phyloP scores from a whole-genome alignment of 2,329 filamentous ascomycete genomes.

The Kalmusia sp. region DNA sequence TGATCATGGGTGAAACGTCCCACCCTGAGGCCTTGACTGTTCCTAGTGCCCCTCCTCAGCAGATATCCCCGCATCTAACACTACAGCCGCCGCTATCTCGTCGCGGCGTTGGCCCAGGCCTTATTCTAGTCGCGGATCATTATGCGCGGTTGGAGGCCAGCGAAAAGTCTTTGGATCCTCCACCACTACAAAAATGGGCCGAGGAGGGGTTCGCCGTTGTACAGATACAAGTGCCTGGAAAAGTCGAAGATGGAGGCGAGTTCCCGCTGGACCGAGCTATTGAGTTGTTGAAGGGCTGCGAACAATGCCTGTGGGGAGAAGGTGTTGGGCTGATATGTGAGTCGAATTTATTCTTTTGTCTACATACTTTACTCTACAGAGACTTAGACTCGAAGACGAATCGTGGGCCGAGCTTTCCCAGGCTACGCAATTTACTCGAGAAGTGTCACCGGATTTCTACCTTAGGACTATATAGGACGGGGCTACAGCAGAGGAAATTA shows the following conservation, averaged over 20 bases:
- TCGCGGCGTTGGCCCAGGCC: constrained; percentile 55
- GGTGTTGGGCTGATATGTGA: constrained; percentile 43
- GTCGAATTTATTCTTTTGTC: constrained; percentile 8
- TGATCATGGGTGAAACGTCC: not conserved
- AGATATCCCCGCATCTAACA: constrained; percentile 37
- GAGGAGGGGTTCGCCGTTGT: constrained; percentile 73
- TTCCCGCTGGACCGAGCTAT: constrained; percentile 38
- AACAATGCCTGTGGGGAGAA: constrained; percentile 31
- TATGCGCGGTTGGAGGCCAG: constrained; percentile 35
- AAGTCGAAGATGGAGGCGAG: constrained; percentile 40
- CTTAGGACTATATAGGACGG: too few relatives aligned
- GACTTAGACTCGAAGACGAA: too few relatives aligned
- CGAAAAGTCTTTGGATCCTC: constrained; percentile 57
- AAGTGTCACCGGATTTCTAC: too few relatives aligned
- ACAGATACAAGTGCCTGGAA: constrained; percentile 54
- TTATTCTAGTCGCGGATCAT: constrained; percentile 54
- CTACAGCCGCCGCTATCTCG: constrained; percentile 58
- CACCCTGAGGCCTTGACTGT: constrained; percentile 1
- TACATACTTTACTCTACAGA: too few relatives aligned
- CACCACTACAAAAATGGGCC: constrained; percentile 71
- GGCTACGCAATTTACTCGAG: too few relatives aligned
- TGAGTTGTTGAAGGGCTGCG: constrained; percentile 27
- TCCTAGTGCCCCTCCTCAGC: constrained; percentile 24
- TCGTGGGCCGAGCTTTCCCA: too few relatives aligned
- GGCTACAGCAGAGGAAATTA: not conserved